Conservation (phyloP, 192 early-diverging fungal species). For the Entomortierella chlamydospora region DNA sequence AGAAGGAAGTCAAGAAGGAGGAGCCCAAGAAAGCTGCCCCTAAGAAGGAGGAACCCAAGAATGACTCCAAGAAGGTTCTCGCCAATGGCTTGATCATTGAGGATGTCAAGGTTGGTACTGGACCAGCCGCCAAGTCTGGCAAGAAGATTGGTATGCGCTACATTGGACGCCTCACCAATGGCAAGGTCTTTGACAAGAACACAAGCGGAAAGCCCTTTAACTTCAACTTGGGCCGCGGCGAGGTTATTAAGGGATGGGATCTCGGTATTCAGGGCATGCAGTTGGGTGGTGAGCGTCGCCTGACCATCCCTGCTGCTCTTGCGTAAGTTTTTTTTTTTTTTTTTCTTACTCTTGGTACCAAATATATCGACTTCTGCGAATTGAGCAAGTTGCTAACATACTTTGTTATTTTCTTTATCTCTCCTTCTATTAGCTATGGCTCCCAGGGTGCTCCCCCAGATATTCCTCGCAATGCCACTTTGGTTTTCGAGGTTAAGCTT, state of each 20-base stretch:
- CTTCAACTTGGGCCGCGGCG: slow-evolving; percentile 87
- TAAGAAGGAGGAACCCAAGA: slow-evolving; percentile 62
- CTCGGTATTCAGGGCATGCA: slow-evolving; percentile 90
- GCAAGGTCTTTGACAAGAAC: slow-evolving; percentile 98
- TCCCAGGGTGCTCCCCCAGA: slow-evolving; percentile 93
- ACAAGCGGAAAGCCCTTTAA: slow-evolving; percentile 89
- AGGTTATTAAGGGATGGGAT: slow-evolving; percentile 99
- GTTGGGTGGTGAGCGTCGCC: slow-evolving; percentile 89
- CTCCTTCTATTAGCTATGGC: slow-evolving; percentile 54
- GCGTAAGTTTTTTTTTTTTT: slow-evolving; percentile 32
- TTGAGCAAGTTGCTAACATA: background rate
- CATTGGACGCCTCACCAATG: slow-evolving; percentile 92
- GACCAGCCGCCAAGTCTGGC: slow-evolving; percentile 57
- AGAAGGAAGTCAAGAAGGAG: slow-evolving; percentile 61
- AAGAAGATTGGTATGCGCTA: slow-evolving; percentile 86
- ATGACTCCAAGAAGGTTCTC: slow-evolving; percentile 67
- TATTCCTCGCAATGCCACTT: slow-evolving; percentile 89
- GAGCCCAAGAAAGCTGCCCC: slow-evolving; percentile 60
- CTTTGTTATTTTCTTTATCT: background rate
- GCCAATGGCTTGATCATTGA: slow-evolving; percentile 85
- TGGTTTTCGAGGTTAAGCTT: slow-evolving; percentile 93
- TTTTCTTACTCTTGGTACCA: too few relatives aligned
- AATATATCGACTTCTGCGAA: background rate
- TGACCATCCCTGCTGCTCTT: slow-evolving; percentile 88
- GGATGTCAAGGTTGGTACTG: slow-evolving; percentile 70